Evolutionary conservation across 2,329 filamentous ascomycete species (phyloP).

Genomic region (Juglanconis sp.): DNA sequence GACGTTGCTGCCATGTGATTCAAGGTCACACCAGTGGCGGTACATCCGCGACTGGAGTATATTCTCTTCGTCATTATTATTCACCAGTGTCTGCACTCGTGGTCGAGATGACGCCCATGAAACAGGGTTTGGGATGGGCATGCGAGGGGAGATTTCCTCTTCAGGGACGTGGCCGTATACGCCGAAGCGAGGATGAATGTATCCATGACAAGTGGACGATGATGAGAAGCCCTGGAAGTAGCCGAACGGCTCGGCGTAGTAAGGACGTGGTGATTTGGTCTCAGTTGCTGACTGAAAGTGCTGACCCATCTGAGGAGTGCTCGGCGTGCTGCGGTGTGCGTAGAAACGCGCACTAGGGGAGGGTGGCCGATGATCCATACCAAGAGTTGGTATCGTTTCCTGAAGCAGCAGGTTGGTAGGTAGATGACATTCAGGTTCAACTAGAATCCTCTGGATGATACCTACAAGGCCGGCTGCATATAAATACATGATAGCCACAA

Average conservation of each 20-base stretch:
- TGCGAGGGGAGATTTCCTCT: conserved; percentile 10
- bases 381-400: background rate
- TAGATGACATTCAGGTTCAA: background rate
- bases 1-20: background rate
- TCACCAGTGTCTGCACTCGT: background rate
- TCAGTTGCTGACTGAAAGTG: background rate
- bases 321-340: background rate
- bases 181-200: background rate
- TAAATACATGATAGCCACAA: conserved; percentile 7
- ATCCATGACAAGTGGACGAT: background rate
- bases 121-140: background rate
- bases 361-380: background rate
- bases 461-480: background rate
- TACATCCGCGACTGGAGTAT: background rate
- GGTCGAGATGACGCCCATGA: background rate
- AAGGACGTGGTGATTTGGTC: background rate
- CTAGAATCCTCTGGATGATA: background rate
- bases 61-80: background rate
- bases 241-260: background rate
- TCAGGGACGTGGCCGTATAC: background rate
- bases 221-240: conserved; percentile 13
- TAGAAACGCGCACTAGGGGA: conserved; percentile 18
- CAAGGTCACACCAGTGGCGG: background rate
- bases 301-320: background rate
- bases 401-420: background rate